Percentiles rank a stretch among this genome's conserved stretches.
phyloP scores from a whole-genome alignment of 2,329 filamentous ascomycete genomes.

The Neonectria neomacrospora region DNA sequence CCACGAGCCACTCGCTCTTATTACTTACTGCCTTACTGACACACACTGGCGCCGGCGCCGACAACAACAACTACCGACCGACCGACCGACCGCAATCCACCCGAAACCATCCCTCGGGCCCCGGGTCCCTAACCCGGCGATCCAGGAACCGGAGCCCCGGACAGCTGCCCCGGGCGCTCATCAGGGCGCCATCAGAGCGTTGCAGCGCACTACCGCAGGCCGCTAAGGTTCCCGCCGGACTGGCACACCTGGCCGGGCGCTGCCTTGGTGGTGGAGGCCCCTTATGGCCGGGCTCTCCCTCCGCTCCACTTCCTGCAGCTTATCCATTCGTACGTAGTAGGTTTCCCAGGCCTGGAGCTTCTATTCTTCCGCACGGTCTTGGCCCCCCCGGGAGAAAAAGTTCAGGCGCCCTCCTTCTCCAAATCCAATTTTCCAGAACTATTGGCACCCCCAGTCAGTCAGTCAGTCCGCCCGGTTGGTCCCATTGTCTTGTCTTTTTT shows the following conservation, averaged over 20 bases:
- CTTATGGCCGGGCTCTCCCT: no score
- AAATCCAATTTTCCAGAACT: neutral
- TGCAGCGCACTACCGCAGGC: constrained; percentile 14
- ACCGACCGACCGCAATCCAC: neutral
- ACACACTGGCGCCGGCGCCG: no score
- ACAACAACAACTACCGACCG: no score
- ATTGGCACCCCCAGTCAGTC: constrained; percentile 6
- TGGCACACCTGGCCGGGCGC: constrained; percentile 15
- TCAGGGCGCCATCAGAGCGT: constrained; percentile 17
- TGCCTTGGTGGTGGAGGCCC: constrained; percentile 5
- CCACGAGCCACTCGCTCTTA: no score
- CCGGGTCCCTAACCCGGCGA: constrained; percentile 21
- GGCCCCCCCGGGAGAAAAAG: neutral
- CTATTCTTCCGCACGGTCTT: constrained; percentile 37
- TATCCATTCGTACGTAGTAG: no score
- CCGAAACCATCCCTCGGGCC: constrained; percentile 9
- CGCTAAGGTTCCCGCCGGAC: constrained; percentile 17
- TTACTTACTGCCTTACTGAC: no score
- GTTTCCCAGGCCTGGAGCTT: constrained; percentile 35
- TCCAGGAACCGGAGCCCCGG: constrained; percentile 18
- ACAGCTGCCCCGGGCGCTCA: constrained; percentile 15
- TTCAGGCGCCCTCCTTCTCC: neutral
- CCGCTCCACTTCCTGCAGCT: neutral
- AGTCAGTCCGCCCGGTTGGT: neutral
- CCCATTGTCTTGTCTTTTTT: neutral